Base-by-base conservation (phyloP, 1,139 yeast genomes). In the Yamadazyma friedrichii region DNA sequence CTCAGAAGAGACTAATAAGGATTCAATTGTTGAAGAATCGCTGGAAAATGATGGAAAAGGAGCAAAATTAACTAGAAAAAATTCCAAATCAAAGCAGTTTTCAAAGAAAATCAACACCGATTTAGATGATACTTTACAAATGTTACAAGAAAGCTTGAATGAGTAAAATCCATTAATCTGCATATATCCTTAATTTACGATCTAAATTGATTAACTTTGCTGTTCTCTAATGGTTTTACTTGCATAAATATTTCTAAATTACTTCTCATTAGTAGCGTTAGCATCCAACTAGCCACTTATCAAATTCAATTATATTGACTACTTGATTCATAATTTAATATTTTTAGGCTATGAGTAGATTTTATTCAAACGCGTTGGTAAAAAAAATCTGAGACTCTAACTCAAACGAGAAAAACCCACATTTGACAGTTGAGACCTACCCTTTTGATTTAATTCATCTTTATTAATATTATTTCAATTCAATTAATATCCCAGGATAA, bases 111-210 rank as follows among this genome's bases (percentile, higher is more conserved):
- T 70, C 39, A 59, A 65, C 44, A 59, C 49, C 32, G 72, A 63
- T 31, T 53, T 70, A 40, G 67, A 70, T 42, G 60, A 62, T 41
- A 70, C 76, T 3, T 49, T 70, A 42, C 62, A 65, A 40, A 69
- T 70, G 74, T 55, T 70, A 37, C 60, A 67, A 50, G 74, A 70
- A 45, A 67, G 70, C 43, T 53, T 69, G 15, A 61, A 58, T n/a
- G 51, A 55, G 25, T 20, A 20, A 20, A 20, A 20, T 20, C 24
- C 24, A 8, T 20, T n/a, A n/a, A n/a, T n/a, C n/a, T 26, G 20
- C 31, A 28, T 28, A 28, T n/a, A n/a, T n/a, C n/a, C n/a, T n/a
- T n/a, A n/a, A n/a, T n/a, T n/a, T n/a, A n/a, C n/a, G n/a, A n/a
- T n/a, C n/a, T n/a, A n/a, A n/a, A n/a, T n/a, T n/a, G n/a, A n/a